Conservation (phyloP, 2,329 filamentous ascomycete genomes). For the Corynespora cassiicola region DNA sequence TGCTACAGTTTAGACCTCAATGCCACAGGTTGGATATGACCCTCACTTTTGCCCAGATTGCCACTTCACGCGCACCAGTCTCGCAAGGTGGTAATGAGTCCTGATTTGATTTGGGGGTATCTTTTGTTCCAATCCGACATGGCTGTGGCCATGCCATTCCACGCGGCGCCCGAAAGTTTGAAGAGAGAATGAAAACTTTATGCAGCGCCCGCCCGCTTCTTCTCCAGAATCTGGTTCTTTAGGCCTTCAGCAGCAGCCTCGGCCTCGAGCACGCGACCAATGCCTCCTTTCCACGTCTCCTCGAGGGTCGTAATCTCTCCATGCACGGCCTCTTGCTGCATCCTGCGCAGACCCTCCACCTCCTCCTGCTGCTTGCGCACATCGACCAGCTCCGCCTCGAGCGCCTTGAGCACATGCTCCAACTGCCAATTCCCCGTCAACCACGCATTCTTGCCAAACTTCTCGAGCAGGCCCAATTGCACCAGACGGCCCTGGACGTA, state of each 20-base stretch:
- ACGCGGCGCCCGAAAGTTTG: background rate
- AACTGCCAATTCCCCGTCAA: slow-evolving; percentile 81
- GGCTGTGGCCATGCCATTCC: background rate
- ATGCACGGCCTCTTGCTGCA: slow-evolving; percentile 72
- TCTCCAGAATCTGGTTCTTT: slow-evolving; percentile 46
- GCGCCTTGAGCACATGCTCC: slow-evolving; percentile 70
- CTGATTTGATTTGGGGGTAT: too few species aligned
- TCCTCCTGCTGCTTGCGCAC: slow-evolving; percentile 73
- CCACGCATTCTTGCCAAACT: slow-evolving; percentile 89
- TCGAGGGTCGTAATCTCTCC: slow-evolving; percentile 78
- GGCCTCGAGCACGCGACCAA: slow-evolving; percentile 82
- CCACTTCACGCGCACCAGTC: too few species aligned
- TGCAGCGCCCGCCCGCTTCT: slow-evolving; percentile 39
- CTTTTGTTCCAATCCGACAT: too few species aligned
- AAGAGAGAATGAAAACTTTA: too few species aligned
- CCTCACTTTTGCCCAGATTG: too few species aligned
- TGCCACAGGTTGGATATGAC: too few species aligned
- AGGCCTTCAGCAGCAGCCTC: slow-evolving; percentile 82
- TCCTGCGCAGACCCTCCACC: slow-evolving; percentile 73
- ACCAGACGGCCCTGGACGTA: slow-evolving; percentile 64
- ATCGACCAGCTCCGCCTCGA: slow-evolving; percentile 78
- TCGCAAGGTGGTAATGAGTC: too few species aligned
- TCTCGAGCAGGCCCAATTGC: slow-evolving; percentile 77
- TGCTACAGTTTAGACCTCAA: too few species aligned
- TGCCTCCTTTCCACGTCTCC: slow-evolving; percentile 78